Evolutionary conservation across 75 land plant species (phyloP).

Genomic region (Cupressus sempervirens): DNA sequence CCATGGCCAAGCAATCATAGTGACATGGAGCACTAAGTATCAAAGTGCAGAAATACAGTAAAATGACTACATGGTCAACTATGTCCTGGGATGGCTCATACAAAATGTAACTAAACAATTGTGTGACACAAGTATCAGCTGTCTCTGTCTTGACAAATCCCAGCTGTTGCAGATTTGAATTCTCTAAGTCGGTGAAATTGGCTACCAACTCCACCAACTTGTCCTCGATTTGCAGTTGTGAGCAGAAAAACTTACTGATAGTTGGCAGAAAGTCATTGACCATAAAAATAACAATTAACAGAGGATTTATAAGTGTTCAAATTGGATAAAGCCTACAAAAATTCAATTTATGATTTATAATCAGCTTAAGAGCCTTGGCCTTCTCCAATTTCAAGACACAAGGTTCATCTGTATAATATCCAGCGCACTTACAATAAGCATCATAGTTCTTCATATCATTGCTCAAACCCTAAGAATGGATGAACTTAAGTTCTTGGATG

Average conservation of each 20-base stretch:
- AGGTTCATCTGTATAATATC: no score
- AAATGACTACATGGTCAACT: neutral
- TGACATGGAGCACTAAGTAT: neutral
- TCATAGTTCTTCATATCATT: no score
- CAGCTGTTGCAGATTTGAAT: neutral
- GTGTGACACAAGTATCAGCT: no score
- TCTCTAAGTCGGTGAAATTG: neutral
- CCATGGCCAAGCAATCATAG: neutral
- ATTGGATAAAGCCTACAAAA: neutral
- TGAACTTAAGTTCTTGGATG: neutral
- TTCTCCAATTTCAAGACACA: no score
- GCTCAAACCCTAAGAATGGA: neutral
- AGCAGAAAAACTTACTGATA: neutral
- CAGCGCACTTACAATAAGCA: no score
- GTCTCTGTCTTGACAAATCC: neutral
- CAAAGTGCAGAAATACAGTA: neutral
- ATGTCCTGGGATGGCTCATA: neutral
- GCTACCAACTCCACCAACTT: neutral
- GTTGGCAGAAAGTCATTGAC: neutral
- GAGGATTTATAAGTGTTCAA: neutral
- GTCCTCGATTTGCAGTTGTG: neutral
- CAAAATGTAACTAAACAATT: neutral
- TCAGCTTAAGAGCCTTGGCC: neutral
- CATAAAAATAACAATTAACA: neutral
- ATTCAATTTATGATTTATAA: neutral